phyloP scores from a whole-genome alignment of 441 rosid genomes.

The Adansonia grandidieri region DNA sequence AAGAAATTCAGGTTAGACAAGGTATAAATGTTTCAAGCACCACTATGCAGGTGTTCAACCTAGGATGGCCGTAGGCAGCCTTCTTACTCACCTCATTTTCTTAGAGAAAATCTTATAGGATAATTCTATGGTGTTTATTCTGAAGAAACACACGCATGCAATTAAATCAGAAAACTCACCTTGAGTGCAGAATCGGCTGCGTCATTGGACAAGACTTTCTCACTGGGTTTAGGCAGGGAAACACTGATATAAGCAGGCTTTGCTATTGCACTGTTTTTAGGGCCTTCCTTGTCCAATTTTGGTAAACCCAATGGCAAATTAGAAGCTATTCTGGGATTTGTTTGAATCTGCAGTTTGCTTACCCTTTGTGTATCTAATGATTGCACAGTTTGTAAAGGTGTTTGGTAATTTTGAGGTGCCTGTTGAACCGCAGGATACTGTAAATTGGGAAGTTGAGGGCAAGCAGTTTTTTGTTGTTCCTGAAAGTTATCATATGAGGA shows the following conservation, averaged over 20 bases:
- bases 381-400: constrained; percentile 55
- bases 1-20: neutral
- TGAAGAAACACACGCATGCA: constrained; percentile 1
- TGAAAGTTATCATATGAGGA: constrained; percentile 67
- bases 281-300: constrained; percentile 71
- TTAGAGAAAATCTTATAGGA: neutral
- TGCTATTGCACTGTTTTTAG: constrained; percentile 42
- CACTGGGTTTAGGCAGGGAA: constrained; percentile 67
- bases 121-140: neutral
- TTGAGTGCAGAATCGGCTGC: constrained; percentile 66
- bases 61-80: neutral
- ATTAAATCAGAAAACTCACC: constrained; percentile 48
- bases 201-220: constrained; percentile 46
- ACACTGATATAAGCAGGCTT: constrained; percentile 90
- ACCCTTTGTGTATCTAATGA: constrained; percentile 65
- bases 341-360: constrained; percentile 88
- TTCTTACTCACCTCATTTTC: constrained; percentile 8
- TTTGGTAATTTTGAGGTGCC: constrained; percentile 53
- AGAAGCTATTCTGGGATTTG: constrained; percentile 97
- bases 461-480: constrained; percentile 66
- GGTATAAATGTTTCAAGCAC: neutral
- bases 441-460: constrained; percentile 64
- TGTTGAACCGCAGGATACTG: constrained; percentile 59
- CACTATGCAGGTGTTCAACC: neutral
- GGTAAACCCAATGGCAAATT: constrained; percentile 71